phyloP scores from a whole-genome alignment of 1,139 yeast genomes.

The Nakaseomyces sp. region DNA sequence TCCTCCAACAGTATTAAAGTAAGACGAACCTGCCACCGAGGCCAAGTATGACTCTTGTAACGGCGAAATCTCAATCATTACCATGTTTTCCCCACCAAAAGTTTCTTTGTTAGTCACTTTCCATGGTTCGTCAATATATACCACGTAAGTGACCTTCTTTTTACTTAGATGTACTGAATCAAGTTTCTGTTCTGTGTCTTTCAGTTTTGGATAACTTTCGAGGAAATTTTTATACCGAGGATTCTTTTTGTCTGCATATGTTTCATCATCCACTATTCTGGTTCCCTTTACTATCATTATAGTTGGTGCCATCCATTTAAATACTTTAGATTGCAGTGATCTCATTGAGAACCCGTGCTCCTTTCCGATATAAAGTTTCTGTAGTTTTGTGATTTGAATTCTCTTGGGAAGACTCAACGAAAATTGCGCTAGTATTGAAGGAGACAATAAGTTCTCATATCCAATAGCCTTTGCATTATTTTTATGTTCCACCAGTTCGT shows the following conservation, averaged over 20 bases:
- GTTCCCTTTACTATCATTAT: constrained; percentile 61
- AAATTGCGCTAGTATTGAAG: constrained; percentile 29
- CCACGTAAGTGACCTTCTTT: constrained; percentile 49
- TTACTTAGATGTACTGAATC: constrained; percentile 20
- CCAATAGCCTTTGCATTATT: constrained; percentile 4
- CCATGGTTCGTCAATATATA: constrained; percentile 68
- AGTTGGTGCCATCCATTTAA: constrained; percentile 89
- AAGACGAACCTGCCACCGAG: constrained; percentile 35
- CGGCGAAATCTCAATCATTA: constrained; percentile 60
- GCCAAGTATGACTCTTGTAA: constrained; percentile 45
- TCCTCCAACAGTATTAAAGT: constrained; percentile 60
- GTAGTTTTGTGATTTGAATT: constrained; percentile 37
- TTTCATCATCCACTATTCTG: constrained; percentile 38
- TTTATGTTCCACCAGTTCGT: constrained; percentile 15
- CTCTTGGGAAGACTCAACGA: constrained; percentile 30
- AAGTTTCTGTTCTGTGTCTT: constrained; percentile 28
- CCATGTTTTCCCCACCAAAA: constrained; percentile 54
- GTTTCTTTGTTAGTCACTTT: constrained; percentile 56
- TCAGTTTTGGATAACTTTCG: constrained; percentile 44
- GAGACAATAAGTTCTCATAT: constrained; percentile 30
- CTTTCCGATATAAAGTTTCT: constrained; percentile 64
- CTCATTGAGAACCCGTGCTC: constrained; percentile 77
- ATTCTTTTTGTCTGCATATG: constrained; percentile 30
- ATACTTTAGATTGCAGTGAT: constrained; percentile 72
- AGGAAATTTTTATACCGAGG: constrained; percentile 46